phyloP scores from a whole-genome alignment of 108 stramenopile species.

The Fragilaria crotonensis region DNA sequence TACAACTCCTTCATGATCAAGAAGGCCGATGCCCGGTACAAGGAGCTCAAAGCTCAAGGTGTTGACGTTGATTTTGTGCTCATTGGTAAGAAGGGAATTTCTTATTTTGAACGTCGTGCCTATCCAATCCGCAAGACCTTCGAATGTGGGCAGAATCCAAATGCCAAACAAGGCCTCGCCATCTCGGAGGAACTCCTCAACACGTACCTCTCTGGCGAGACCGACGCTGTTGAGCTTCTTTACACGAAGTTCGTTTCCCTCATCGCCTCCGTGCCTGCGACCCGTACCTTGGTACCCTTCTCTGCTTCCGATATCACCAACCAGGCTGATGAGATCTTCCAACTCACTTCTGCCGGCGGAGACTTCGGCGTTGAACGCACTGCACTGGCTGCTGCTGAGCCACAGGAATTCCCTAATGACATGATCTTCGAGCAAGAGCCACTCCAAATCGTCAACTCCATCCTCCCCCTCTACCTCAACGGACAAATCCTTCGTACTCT shows the following conservation, averaged over 20 bases:
- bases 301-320: constrained; percentile 85
- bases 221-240: constrained; percentile 90
- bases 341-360: constrained; percentile 79
- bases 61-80: constrained; percentile 84
- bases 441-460: constrained; percentile 91
- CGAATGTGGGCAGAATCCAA: constrained; percentile 86
- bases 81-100: constrained; percentile 88
- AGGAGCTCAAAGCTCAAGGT: constrained; percentile 74
- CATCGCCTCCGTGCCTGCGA: constrained; percentile 82
- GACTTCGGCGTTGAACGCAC: constrained; percentile 83
- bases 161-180: constrained; percentile 80
- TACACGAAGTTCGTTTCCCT: constrained; percentile 95
- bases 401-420: constrained; percentile 91
- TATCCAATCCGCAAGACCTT: constrained; percentile 77
- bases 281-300: constrained; percentile 95
- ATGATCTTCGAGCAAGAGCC: constrained; percentile 98
- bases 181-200: constrained; percentile 89
- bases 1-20: constrained; percentile 98
- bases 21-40: constrained; percentile 84
- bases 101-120: constrained; percentile 76
- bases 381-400: constrained; percentile 63
- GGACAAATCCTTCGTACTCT: constrained; percentile 93
- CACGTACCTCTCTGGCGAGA: constrained; percentile 88
- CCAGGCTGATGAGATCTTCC: constrained; percentile 93
- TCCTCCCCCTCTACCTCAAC: constrained; percentile 93